Percentiles rank a stretch among this genome's conserved stretches.
These are phyloP conservation scores for Schizonepeta tenuifolia DNA, from an alignment of 257 asterid species.

Conservation along the genomic window DNA sequence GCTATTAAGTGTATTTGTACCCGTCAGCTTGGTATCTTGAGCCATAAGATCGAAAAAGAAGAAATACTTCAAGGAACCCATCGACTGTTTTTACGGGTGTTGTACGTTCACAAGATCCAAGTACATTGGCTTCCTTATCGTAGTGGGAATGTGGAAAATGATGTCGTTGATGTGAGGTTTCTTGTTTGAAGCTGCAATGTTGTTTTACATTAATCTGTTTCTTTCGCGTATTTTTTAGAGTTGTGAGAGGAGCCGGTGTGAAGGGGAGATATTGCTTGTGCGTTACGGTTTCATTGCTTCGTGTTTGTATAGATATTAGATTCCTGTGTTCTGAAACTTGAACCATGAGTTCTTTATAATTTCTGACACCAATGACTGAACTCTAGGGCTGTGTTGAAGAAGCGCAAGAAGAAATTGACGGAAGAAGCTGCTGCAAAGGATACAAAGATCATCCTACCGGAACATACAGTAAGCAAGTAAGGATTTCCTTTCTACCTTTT, in stretches of 20 bases:
- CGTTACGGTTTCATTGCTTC: too few species aligned
- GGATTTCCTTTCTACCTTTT: background rate
- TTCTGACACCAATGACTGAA: slow-evolving; percentile 10
- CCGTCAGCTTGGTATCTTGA: background rate
- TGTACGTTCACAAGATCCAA: slow-evolving; percentile 6
- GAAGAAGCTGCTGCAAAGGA: slow-evolving; percentile 38
- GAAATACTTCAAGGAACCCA: background rate
- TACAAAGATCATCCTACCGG: slow-evolving; percentile 27
- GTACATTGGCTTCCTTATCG: background rate
- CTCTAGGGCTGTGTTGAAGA: slow-evolving; percentile 42
- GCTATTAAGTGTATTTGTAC: background rate
- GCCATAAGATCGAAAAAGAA: background rate
- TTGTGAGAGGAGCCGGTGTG: slow-evolving; percentile 9
- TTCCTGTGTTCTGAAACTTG: slow-evolving; percentile 3
- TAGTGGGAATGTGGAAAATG: slow-evolving; percentile 2
- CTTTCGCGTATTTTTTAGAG: background rate
- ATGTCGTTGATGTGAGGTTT: background rate
- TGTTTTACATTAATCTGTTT: background rate
- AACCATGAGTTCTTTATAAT: background rate
- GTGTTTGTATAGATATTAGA: slow-evolving; percentile 15
- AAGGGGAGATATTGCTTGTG: slow-evolving; percentile 19
- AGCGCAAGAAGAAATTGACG: slow-evolving; percentile 31
- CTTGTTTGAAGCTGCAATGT: background rate
- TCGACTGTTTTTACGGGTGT: background rate
- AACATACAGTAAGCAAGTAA: slow-evolving; percentile 41